These are phyloP conservation scores for Venturia aucupariae DNA, from an alignment of 2,329 filamentous ascomycete genomes.

Conservation along the genomic window DNA sequence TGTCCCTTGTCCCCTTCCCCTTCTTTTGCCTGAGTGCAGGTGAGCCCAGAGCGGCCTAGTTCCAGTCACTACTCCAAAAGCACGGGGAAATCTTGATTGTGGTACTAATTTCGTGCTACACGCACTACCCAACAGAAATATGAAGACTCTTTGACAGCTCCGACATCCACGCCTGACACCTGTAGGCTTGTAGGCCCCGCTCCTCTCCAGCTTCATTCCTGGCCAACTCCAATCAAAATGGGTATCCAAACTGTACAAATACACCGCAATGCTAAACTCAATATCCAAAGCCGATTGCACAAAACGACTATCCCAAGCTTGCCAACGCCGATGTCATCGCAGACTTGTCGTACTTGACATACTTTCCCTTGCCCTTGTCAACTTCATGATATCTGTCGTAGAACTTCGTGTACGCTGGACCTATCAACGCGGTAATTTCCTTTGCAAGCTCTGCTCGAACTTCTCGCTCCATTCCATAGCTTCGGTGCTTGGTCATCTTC, in stretches of 20 bases:
- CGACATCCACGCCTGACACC: neutral
- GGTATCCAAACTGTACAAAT: constrained; percentile 5
- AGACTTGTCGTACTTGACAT: constrained; percentile 92
- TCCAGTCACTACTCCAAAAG: neutral
- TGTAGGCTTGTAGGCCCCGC: neutral
- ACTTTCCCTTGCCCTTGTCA: constrained; percentile 95
- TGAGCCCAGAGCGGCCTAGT: neutral
- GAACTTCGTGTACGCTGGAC: constrained; percentile 89
- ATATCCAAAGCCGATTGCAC: neutral
- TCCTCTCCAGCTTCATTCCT: neutral
- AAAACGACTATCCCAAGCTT: constrained; percentile 28
- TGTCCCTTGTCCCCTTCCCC: neutral
- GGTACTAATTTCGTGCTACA: neutral
- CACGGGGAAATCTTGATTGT: neutral
- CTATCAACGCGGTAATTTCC: constrained; percentile 84
- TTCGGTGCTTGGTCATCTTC: constrained; percentile 71
- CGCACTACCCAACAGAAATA: neutral
- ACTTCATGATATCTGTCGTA: constrained; percentile 97
- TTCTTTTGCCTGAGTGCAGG: neutral
- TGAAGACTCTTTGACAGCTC: neutral
- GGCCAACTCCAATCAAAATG: neutral
- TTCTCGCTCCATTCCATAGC: constrained; percentile 81
- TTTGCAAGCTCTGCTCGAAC: constrained; percentile 70
- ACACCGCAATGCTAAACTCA: neutral
- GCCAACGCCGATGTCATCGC: constrained; percentile 58